Evolutionary conservation across 495 filamentous ascomycete species (phyloP).

Genomic region (Penicillium atrosanguineum): DNA sequence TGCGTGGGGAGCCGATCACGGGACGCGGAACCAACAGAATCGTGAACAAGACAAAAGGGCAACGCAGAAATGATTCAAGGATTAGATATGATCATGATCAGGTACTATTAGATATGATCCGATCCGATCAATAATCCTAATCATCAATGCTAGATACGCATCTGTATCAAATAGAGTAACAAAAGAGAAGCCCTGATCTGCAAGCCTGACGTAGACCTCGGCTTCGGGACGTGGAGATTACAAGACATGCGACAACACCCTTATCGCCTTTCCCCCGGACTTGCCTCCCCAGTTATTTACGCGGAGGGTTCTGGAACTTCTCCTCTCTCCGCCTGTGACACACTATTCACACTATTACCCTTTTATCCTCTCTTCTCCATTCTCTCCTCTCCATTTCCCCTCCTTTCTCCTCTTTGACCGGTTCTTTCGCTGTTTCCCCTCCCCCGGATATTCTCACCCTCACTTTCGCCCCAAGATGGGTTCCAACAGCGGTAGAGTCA

Average conservation of each 20-base stretch:
- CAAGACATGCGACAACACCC: slow-evolving; percentile 25
- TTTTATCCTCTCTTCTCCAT: slow-evolving; percentile 2
- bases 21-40: slow-evolving; percentile 8
- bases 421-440: slow-evolving; percentile 10
- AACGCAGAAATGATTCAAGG: neutral
- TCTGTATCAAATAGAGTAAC: neutral
- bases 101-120: too few species aligned
- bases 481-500: slow-evolving; percentile 42
- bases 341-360: slow-evolving; percentile 18
- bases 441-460: neutral
- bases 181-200: slow-evolving; percentile 2
- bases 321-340: slow-evolving; percentile 17
- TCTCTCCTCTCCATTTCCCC: slow-evolving; percentile 2
- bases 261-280: slow-evolving; percentile 36
- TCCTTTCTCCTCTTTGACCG: neutral
- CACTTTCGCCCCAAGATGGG: slow-evolving; percentile 32
- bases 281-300: slow-evolving; percentile 28
- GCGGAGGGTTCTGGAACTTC: slow-evolving; percentile 33
- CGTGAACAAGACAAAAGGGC: neutral
- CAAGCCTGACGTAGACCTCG: slow-evolving; percentile 34
- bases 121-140: too few species aligned
- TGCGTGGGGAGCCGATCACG: slow-evolving; percentile 21
- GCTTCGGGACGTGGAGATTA: slow-evolving; percentile 36
- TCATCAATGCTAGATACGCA: too few species aligned
- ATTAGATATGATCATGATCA: too few species aligned